Base-by-base conservation (phyloP, 179 eudicot genomes). In the Beta corolliflora region DNA sequence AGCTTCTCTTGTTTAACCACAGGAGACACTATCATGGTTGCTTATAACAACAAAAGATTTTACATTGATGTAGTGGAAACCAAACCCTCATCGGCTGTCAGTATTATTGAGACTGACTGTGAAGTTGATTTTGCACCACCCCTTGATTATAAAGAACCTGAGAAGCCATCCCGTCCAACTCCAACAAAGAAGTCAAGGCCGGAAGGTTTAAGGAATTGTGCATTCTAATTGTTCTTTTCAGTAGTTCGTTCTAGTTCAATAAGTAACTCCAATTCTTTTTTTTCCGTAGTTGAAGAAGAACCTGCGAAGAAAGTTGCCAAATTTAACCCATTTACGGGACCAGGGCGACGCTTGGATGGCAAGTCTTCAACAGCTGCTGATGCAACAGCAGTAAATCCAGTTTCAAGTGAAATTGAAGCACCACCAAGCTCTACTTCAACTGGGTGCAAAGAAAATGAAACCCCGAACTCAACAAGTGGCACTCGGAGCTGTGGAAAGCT, bases 71-170 rank as follows among this genome's bases (percentile, higher is more conserved):
- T 85, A 16, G 80, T 85, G 50, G 87, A 85, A 56, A 71, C 87
- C 48, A 85, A 85, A 79, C 87, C 87, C 69, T 82, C 87, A 13
- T 44, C 87, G 23, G 87, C 87, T 61, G 87, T 85, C 58, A 85
- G 87, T 79, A 81, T 85, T 31, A 85, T 85, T 55, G 87, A 85
- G 83, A 85, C 87, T 23, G 87, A 85, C 18, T 85, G 87, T 71
- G 87, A 85, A 78, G 87, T 85, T 21, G 87, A 85, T 59, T 85
- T 85, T 73, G 84, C 87, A 13, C 85, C 87, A n/a, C 87, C 87
- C 23, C 87, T 85, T 69, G 87, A 85, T 83, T 85, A 85, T 53
- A 75, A 75, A 79, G 85, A 85, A 79, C 85, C 87, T 36, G 85
- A 85, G 80, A 79, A 81, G 75, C 85, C 85, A 14, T 54, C 80